A percentile compares a stretch with the other conserved stretches of the same genome.
Conservation (phyloP, 345 rosid genomes). For the Iberis pinnata region DNA sequence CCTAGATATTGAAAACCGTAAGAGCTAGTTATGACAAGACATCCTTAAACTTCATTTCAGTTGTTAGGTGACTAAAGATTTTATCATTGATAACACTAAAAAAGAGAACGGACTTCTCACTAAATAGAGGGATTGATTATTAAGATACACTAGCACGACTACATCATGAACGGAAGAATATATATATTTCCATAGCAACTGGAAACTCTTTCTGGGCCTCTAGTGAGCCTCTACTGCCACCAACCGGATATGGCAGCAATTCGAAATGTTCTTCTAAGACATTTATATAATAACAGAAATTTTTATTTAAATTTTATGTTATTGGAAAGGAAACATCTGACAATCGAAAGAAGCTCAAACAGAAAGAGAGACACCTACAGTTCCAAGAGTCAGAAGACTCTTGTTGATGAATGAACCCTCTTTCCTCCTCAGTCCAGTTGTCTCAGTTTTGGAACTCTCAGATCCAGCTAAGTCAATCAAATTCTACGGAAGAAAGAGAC, state of each 20-base stretch:
- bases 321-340: neutral
- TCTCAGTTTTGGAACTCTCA: constrained; percentile 99
- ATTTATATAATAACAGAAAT: neutral
- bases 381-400: constrained; percentile 98
- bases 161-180: neutral
- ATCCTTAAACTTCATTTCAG: constrained; percentile 1
- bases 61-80: constrained; percentile 8
- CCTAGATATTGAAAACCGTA: constrained; percentile 47
- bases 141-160: no score
- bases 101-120: neutral
- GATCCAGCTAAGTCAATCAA: constrained; percentile 99
- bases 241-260: neutral
- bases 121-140: no score
- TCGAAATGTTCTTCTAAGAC: constrained; percentile 1
- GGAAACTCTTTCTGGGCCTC: constrained; percentile 1
- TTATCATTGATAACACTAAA: neutral
- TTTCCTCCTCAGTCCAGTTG: constrained; percentile 93
- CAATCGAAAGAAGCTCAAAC: neutral
- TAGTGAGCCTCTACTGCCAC: constrained; percentile 4
- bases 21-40: constrained; percentile 7
- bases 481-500: constrained; percentile 51
- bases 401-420: constrained; percentile 99
- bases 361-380: constrained; percentile 53
- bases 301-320: neutral
- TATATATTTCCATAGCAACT: constrained; percentile 3